These are phyloP conservation scores for Aspergillus wentii DNA, from an alignment of 495 filamentous ascomycete species.

Conservation along the genomic window DNA sequence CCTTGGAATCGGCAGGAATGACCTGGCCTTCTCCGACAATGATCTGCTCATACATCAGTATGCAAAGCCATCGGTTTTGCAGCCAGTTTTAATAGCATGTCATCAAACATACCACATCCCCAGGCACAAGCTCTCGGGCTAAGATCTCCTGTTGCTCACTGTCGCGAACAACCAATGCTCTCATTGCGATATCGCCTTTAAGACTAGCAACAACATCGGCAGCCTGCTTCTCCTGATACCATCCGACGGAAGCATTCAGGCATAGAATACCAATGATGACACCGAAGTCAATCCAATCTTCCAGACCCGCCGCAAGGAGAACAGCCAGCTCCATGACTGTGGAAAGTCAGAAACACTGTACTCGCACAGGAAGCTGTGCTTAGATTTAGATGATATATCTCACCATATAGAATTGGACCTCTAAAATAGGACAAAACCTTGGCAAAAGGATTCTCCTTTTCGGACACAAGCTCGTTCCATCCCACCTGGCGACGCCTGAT, in stretches of 20 bases:
- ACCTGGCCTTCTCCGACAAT: constrained; percentile 70
- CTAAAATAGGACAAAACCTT: constrained; percentile 71
- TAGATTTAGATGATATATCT: constrained; percentile 11
- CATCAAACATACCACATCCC: constrained; percentile 64
- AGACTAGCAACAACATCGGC: constrained; percentile 75
- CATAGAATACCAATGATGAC: constrained; percentile 76
- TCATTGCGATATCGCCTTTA: constrained; percentile 79
- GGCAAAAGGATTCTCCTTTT: constrained; percentile 69
- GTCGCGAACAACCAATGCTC: constrained; percentile 62
- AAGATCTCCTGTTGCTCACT: constrained; percentile 60
- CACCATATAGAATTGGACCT: constrained; percentile 80
- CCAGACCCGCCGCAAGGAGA: constrained; percentile 66
- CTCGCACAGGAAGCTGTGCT: not conserved
- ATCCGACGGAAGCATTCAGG: constrained; percentile 71
- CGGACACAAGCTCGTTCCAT: constrained; percentile 67
- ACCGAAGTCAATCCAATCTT: constrained; percentile 78
- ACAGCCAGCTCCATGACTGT: constrained; percentile 79
- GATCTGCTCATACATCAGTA: constrained; percentile 36
- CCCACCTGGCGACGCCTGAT: constrained; percentile 56
- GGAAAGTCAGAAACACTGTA: constrained; percentile 15
- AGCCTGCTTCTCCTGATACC: constrained; percentile 82
- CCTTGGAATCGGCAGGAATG: constrained; percentile 63
- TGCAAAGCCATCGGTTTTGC: too few species aligned
- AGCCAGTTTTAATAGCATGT: not conserved
- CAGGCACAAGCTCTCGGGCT: constrained; percentile 72